Base-by-base conservation (phyloP, 2,329 filamentous ascomycete genomes). In the Endoconidiophora polonica region DNA sequence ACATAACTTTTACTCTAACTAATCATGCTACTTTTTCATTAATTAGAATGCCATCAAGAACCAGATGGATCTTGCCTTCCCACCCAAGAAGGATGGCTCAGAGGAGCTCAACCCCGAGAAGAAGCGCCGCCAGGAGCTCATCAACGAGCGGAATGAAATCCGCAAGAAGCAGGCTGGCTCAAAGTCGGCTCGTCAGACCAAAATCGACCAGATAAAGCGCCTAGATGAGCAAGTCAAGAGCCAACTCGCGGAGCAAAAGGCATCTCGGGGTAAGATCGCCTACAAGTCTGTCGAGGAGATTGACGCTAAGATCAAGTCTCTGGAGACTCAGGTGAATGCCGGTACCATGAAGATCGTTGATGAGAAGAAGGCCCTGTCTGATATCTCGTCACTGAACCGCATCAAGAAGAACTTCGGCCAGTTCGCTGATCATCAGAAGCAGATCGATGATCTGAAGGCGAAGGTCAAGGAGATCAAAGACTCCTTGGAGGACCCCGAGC, bases 281-380 rank as follows among this genome's bases (percentile, higher is more conserved):
- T 96, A 82, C 77, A 94, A 91, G 76, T 86, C 72, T 58, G 76
- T 78, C 49, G 88, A 94, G 52, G 91, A 96, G 55, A 70, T 98
- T 56, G 86, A 96, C 64, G 73, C 74, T 55, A 79, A 91, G 66
- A 91, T 96, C 59, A 74, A 77, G 54, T 72, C 73, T 48, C 78
- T 95, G 49, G 85, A 94, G 57, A 81, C 81, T 66, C 77, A 90
- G 63, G 87, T 96, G 58, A 85, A 94, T 64, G 76, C 79, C 36
- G 90, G 90, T 56, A 83, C 76, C 63, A 88, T 98, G 83, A 94
- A 88, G 69, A 72, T 98, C 47, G 91, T 96, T 9, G 91, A 98
- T 59, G 91, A 96, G 77, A 93, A 86, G 74, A 96, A 95, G 76
- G 81, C 86, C 6, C 73, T 96, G 18, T 69, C 76, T 46, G 86